Conservation (phyloP, 768 basidiomycete genomes). For the Russula abietina region DNA sequence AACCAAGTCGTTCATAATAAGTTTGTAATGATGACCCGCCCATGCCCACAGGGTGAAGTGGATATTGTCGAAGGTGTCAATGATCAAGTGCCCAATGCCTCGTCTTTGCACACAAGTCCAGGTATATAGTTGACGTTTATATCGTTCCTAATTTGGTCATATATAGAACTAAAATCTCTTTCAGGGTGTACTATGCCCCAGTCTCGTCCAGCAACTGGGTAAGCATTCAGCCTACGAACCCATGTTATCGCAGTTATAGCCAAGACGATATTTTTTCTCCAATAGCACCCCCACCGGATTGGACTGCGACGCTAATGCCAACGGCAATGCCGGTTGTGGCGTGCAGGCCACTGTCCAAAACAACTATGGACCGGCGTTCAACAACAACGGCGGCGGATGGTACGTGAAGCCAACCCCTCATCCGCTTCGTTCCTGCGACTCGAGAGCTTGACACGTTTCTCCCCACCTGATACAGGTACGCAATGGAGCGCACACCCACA, state of each 20-base stretch:
- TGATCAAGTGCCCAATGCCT: conserved; percentile 44
- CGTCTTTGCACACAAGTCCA: conserved; percentile 51
- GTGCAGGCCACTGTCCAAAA: conserved; percentile 36
- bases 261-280: neutral
- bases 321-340: conserved; percentile 52
- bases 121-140: conserved; percentile 1
- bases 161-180: neutral
- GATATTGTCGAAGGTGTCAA: conserved; percentile 58
- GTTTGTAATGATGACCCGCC: conserved; percentile 16
- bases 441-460: neutral
- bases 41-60: conserved; percentile 41
- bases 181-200: conserved; percentile 53
- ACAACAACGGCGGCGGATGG: conserved; percentile 57
- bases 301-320: conserved; percentile 46
- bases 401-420: conserved; percentile 29
- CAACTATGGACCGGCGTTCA: conserved; percentile 56
- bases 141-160: neutral
- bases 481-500: conserved; percentile 50
- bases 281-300: conserved; percentile 31
- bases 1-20: neutral
- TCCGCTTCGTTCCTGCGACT: neutral
- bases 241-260: neutral
- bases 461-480: conserved; percentile 42
- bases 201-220: conserved; percentile 44
- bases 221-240: conserved; percentile 10